Evolutionary conservation across 2,329 filamentous ascomycete species (phyloP).

Genomic region (Hypomyces rosellus): DNA sequence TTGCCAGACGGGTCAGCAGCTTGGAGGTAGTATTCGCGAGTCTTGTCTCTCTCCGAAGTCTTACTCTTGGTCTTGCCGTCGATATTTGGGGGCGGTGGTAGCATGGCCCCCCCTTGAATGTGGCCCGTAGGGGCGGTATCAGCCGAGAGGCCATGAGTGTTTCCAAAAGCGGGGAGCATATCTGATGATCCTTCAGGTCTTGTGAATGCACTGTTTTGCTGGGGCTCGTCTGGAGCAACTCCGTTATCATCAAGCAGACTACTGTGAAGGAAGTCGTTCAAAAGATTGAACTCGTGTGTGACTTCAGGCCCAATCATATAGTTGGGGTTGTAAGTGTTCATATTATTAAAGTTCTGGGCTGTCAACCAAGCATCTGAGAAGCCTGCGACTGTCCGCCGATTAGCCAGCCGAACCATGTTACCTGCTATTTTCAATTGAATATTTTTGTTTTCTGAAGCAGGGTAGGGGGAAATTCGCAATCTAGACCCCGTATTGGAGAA

Average conservation of each 20-base stretch:
- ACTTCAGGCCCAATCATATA: slow-evolving; percentile 94
- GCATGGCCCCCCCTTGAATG: slow-evolving; percentile 35
- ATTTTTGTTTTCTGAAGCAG: neutral
- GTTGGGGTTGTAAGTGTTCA: slow-evolving; percentile 87
- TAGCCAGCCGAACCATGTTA: slow-evolving; percentile 11
- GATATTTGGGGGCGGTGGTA: slow-evolving; percentile 38
- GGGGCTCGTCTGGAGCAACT: slow-evolving; percentile 58
- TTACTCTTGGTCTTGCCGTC: slow-evolving; percentile 51
- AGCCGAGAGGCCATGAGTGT: slow-evolving; percentile 28
- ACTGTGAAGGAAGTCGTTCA: slow-evolving; percentile 93
- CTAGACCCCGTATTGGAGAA: neutral
- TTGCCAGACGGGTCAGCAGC: slow-evolving; percentile 88
- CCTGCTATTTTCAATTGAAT: neutral
- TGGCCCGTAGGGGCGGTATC: slow-evolving; percentile 16
- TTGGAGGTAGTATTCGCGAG: slow-evolving; percentile 92
- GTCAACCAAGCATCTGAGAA: slow-evolving; percentile 78
- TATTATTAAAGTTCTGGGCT: slow-evolving; percentile 81
- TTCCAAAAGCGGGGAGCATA: slow-evolving; percentile 44
- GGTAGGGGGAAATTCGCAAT: neutral
- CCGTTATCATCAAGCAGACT: slow-evolving; percentile 81
- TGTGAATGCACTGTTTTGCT: slow-evolving; percentile 41
- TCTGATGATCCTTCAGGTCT: slow-evolving; percentile 36
- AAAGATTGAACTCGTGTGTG: slow-evolving; percentile 90
- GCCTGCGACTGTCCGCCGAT: slow-evolving; percentile 54
- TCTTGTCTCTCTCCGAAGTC: slow-evolving; percentile 65